phyloP scores from a whole-genome alignment of 2,329 filamentous ascomycete genomes.

The Trichoderma sp. region DNA sequence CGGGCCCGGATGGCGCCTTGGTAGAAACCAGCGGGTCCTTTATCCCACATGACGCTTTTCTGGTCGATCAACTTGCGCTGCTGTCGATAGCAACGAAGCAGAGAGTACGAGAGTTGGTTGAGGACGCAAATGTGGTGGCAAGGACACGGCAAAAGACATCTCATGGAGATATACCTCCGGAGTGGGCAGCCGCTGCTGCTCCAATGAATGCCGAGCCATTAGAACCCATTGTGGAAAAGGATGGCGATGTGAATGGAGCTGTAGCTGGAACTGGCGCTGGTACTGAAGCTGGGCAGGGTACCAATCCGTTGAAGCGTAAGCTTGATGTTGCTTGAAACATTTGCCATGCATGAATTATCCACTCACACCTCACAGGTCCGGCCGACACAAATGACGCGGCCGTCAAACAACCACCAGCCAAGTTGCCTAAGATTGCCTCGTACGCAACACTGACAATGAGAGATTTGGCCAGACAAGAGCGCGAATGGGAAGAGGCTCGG shows the following conservation, averaged over 20 bases:
- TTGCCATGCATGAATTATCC: not conserved
- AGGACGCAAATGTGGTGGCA: constrained; percentile 71
- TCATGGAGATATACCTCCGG: constrained; percentile 72
- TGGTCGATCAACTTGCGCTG: constrained; percentile 79
- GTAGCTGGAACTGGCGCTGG: constrained; percentile 39
- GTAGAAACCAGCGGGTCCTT: constrained; percentile 64
- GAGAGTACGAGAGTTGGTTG: constrained; percentile 68
- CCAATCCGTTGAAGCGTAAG: constrained; percentile 61
- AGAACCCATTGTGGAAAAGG: constrained; percentile 28
- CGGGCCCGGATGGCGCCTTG: constrained; percentile 60
- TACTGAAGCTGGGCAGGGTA: constrained; percentile 51
- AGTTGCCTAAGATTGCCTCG: constrained; percentile 49
- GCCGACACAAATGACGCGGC: constrained; percentile 34
- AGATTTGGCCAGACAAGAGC: constrained; percentile 62
- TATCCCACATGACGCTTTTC: constrained; percentile 68
- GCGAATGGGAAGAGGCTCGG: constrained; percentile 68
- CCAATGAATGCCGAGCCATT: constrained; percentile 43
- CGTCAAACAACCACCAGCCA: constrained; percentile 42
- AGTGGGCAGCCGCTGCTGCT: constrained; percentile 70
- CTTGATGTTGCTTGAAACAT: not conserved
- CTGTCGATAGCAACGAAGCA: constrained; percentile 81
- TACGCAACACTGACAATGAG: constrained; percentile 55
- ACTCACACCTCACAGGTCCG: constrained; percentile 33
- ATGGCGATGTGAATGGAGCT: constrained; percentile 33
- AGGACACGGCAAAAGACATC: constrained; percentile 71